A percentile compares a stretch with the other conserved stretches of the same genome.
phyloP scores from a whole-genome alignment of 2,329 filamentous ascomycete species.

The Aureobasidium musti region DNA sequence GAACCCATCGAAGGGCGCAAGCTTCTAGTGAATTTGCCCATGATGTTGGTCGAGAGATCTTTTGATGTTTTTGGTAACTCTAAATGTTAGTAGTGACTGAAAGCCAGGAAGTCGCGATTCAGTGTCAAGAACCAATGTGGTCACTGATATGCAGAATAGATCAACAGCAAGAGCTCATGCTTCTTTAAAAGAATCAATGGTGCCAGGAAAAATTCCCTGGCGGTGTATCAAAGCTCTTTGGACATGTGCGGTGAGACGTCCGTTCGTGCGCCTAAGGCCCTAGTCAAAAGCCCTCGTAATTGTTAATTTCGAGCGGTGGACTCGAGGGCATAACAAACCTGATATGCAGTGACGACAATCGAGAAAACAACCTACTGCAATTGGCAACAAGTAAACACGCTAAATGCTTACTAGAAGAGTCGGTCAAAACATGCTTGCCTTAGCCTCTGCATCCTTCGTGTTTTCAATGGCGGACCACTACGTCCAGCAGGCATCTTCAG shows the following conservation, averaged over 20 bases:
- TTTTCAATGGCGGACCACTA: neutral
- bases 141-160: neutral
- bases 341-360: neutral
- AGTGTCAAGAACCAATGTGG: neutral
- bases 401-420: neutral
- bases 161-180: neutral
- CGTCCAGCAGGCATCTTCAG: neutral
- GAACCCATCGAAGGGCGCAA: conserved; percentile 22
- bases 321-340: conserved; percentile 18
- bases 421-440: conserved; percentile 1
- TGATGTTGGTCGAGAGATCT: neutral
- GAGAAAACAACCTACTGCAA: neutral
- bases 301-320: conserved; percentile 25
- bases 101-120: neutral
- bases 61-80: neutral
- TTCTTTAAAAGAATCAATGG: conserved; percentile 4
- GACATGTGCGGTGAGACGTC: conserved; percentile 17
- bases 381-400: conserved; percentile 14
- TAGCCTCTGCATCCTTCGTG: neutral
- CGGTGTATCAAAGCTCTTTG: conserved; percentile 25
- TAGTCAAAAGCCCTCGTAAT: conserved; percentile 15
- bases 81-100: neutral
- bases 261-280: conserved; percentile 21
- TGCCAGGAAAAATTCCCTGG: neutral
- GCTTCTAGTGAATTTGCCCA: conserved; percentile 18